A percentile compares a stretch with the other conserved stretches of the same genome.
Conservation (phyloP, 805 yeast genomes). For the Teunomyces gatunensis region DNA sequence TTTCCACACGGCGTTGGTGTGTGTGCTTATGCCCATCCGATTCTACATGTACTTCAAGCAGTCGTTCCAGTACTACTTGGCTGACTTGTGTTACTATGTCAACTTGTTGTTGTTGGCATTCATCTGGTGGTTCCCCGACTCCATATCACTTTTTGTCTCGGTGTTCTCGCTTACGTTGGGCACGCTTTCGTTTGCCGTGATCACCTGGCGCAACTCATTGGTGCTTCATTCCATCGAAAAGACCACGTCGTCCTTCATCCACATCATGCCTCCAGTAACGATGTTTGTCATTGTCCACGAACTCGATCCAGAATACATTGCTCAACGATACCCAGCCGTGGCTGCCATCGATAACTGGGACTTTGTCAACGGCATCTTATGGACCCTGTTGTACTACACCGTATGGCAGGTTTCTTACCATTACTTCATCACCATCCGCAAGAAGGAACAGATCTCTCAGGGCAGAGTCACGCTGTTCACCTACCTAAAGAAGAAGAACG, state of each 20-base stretch:
- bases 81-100: slow-evolving; percentile 91
- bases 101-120: slow-evolving; percentile 66
- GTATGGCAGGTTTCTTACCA: slow-evolving; percentile 91
- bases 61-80: slow-evolving; percentile 81
- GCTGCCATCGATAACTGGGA: slow-evolving; percentile 64
- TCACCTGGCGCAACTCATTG: slow-evolving; percentile 92
- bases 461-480: slow-evolving; percentile 89
- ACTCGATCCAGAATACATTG: slow-evolving; percentile 49
- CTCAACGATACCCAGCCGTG: slow-evolving; percentile 78
- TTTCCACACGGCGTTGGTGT: slow-evolving; percentile 62
- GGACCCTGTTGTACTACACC: slow-evolving; percentile 80
- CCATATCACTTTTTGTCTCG: slow-evolving; percentile 69
- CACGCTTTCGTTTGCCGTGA: slow-evolving; percentile 87
- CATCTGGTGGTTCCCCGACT: slow-evolving; percentile 80
- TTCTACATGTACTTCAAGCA: slow-evolving; percentile 77
- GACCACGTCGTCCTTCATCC: slow-evolving; percentile 88
- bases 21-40: slow-evolving; percentile 76
- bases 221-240: slow-evolving; percentile 91
- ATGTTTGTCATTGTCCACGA: slow-evolving; percentile 86
- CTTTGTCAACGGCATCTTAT: slow-evolving; percentile 62
- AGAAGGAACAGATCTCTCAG: slow-evolving; percentile 74
- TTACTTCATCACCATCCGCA: slow-evolving; percentile 81
- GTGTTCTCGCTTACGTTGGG: slow-evolving; percentile 89
- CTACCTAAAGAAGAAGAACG: slow-evolving; percentile 70
- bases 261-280: slow-evolving; percentile 84